These are phyloP conservation scores for Echinochloa phyllopogon DNA, from an alignment of 176 grass and related monocot genomes.

Conservation along the genomic window DNA sequence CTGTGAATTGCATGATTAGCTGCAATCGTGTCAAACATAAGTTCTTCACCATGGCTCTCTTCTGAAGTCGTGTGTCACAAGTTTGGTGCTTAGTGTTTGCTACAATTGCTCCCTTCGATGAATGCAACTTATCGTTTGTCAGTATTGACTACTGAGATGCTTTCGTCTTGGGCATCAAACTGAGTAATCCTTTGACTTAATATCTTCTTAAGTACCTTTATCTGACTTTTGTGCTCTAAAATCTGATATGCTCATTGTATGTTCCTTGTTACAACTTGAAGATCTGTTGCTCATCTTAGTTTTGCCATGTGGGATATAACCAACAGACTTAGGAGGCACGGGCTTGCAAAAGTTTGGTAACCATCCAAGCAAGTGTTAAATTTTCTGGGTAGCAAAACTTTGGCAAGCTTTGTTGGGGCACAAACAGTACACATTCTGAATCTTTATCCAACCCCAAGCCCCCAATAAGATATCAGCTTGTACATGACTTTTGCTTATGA, in stretches of 20 bases:
- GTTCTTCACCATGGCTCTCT: not conserved
- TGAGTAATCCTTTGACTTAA: not conserved
- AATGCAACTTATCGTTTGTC: conserved; percentile 2
- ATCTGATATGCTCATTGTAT: not conserved
- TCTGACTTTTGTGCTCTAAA: not conserved
- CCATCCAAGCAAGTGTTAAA: not conserved
- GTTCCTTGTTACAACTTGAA: not conserved
- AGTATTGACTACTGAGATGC: not conserved
- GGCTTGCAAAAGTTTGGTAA: not conserved
- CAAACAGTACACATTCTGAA: not conserved
- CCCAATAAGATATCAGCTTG: not conserved
- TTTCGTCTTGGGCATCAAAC: not conserved
- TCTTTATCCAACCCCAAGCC: not conserved
- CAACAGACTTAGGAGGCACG: not conserved
- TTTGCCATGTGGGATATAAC: not conserved
- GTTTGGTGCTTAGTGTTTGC: not conserved
- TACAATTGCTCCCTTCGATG: not conserved
- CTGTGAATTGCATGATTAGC: not conserved
- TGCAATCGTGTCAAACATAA: not conserved
- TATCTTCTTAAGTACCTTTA: not conserved
- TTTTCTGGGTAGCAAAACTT: not conserved
- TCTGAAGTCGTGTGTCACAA: not conserved
- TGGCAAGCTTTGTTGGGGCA: not conserved
- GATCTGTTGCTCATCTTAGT: not conserved
- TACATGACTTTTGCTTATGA: not conserved